phyloP scores from a whole-genome alignment of 2,329 filamentous ascomycete genomes.

The Dothideomycetes sp. region DNA sequence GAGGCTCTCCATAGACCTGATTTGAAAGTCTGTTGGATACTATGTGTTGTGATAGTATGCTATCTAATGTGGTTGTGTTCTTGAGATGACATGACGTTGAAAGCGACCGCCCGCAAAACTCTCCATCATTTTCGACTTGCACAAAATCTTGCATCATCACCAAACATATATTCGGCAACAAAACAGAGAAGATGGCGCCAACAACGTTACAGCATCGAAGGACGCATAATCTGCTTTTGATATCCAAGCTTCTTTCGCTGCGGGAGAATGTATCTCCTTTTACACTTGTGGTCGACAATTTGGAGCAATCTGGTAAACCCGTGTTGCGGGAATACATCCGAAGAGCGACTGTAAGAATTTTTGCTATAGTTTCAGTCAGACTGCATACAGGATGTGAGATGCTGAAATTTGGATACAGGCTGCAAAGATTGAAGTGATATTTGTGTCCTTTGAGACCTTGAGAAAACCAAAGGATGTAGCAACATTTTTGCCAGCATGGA shows the following conservation, averaged over 20 bases:
- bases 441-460: slow-evolving; percentile 69
- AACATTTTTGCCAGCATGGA: slow-evolving; percentile 47
- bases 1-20: too few relatives aligned
- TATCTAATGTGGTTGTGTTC: too few relatives aligned
- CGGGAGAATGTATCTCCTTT: slow-evolving; percentile 76
- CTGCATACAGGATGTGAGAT: too few relatives aligned
- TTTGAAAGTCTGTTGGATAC: too few relatives aligned
- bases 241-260: slow-evolving; percentile 71
- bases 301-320: slow-evolving; percentile 69
- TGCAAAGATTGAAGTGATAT: slow-evolving; percentile 60
- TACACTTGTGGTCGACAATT: slow-evolving; percentile 72
- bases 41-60: not conserved
- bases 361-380: slow-evolving; percentile 6
- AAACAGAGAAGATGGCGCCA: slow-evolving; percentile 41
- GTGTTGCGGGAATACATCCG: slow-evolving; percentile 64
- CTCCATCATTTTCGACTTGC: too few relatives aligned
- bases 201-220: slow-evolving; percentile 57
- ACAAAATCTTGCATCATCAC: not conserved
- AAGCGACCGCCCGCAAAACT: not conserved
- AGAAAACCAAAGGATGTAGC: slow-evolving; percentile 56
- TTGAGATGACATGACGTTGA: too few relatives aligned
- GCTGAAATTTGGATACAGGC: too few relatives aligned
- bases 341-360: slow-evolving; percentile 55
- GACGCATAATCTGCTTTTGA: slow-evolving; percentile 74
- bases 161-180: not conserved